A percentile compares a stretch with the other conserved stretches of the same genome.
phyloP scores from a whole-genome alignment of 805 yeast species.

The Metschnikowia gruessii region DNA sequence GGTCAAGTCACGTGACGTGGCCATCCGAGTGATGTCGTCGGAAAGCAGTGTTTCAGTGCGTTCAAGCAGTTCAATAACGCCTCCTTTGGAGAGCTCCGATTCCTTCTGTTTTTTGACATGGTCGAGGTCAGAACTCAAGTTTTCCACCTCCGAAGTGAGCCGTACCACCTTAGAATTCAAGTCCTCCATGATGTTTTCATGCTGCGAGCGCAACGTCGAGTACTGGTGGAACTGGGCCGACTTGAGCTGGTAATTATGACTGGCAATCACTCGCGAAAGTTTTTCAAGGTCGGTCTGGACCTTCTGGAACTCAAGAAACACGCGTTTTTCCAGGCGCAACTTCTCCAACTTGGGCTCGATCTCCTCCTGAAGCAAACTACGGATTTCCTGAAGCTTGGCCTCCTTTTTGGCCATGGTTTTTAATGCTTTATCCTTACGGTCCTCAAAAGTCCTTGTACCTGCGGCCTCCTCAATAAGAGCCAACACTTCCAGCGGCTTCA shows the following conservation, averaged over 20 bases:
- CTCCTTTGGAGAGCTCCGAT: conserved; percentile 58
- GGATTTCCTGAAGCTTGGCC: conserved; percentile 74
- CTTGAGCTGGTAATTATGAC: conserved; percentile 61
- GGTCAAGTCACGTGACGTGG: conserved; percentile 60
- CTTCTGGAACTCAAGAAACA: conserved; percentile 82
- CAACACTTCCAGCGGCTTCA: conserved; percentile 89
- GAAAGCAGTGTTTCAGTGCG: conserved; percentile 50
- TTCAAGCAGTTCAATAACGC: conserved; percentile 59
- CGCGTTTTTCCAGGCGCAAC: conserved; percentile 74
- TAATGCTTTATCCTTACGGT: conserved; percentile 86
- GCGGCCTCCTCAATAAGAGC: conserved; percentile 97
- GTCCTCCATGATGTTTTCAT: conserved; percentile 38
- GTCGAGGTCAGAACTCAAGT: conserved; percentile 59
- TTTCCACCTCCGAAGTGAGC: conserved; percentile 52
- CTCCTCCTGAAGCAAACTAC: conserved; percentile 72
- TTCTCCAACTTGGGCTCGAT: conserved; percentile 89
- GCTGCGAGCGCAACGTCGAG: conserved; percentile 41
- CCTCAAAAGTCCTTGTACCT: conserved; percentile 94
- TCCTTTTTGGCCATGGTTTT: conserved; percentile 91
- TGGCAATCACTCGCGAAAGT: conserved; percentile 66
- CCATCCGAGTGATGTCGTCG: conserved; percentile 64
- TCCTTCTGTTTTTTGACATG: conserved; percentile 52
- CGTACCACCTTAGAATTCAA: conserved; percentile 45
- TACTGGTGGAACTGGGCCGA: conserved; percentile 43
- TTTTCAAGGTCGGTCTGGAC: conserved; percentile 78